These are phyloP conservation scores for Eucalyptus marginata DNA, from an alignment of 345 rosid genomes.

Conservation along the genomic window DNA sequence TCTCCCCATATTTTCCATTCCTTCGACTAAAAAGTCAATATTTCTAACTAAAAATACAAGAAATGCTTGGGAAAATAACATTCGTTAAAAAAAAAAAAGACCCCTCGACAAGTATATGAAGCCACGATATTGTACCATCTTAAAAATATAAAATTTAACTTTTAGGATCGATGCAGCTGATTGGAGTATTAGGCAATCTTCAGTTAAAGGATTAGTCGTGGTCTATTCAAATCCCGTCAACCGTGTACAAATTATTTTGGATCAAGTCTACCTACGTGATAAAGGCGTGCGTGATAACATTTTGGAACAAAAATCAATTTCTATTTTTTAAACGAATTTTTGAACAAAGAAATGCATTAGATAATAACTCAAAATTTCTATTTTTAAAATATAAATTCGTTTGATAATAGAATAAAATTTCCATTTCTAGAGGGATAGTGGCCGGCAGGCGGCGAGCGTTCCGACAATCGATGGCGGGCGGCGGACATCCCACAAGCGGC, in stretches of 20 bases:
- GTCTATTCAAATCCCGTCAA: fast-evolving
- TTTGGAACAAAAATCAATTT: too few species aligned
- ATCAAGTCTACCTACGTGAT: fast-evolving
- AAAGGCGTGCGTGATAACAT: fast-evolving
- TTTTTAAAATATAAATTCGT: fast-evolving
- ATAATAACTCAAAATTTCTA: too few species aligned
- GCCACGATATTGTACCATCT: neutral
- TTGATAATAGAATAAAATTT: too few species aligned
- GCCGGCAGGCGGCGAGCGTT: fast-evolving
- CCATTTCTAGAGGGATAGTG: fast-evolving
- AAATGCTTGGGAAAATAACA: neutral
- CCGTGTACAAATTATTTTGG: fast-evolving
- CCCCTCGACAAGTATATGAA: neutral
- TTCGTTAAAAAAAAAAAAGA: neutral
- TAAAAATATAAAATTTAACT: neutral
- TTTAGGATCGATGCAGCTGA: fast-evolving
- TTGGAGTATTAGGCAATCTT: neutral
- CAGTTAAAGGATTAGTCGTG: fast-evolving
- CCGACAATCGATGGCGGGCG: fast-evolving
- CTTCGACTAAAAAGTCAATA: neutral
- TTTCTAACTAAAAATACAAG: neutral
- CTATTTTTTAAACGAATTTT: fast-evolving
- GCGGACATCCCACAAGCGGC: fast-evolving
- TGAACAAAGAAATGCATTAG: too few species aligned
- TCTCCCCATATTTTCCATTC: neutral